Evolutionary conservation across 352 stramenopile genomes (phyloP).

Genomic region (Pythium grandisporangium): DNA sequence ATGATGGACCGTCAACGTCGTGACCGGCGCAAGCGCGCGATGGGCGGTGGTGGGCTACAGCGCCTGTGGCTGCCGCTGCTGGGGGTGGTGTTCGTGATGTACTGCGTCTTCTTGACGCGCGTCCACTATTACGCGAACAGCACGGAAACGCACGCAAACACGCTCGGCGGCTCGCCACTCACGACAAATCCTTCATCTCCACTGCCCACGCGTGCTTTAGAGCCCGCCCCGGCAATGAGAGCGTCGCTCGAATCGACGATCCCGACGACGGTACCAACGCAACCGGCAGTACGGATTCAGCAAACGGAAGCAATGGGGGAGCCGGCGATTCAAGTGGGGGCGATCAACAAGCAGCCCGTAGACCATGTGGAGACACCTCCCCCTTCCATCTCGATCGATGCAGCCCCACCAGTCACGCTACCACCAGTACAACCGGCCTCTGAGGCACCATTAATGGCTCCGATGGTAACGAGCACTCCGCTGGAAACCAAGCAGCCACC

Average conservation of each 20-base stretch:
- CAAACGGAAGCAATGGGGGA: not conserved
- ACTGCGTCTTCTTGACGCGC: conserved; percentile 26
- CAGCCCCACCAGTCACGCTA: not conserved
- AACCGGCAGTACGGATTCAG: not conserved
- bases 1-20: conserved; percentile 7
- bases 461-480: not conserved
- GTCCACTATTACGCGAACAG: conserved; percentile 11
- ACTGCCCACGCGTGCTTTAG: not conserved
- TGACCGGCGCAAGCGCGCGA: conserved; percentile 6
- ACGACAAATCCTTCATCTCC: conserved; percentile 1
- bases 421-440: not conserved
- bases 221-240: not conserved
- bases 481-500: not conserved
- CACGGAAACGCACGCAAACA: conserved; percentile 1
- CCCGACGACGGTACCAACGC: not conserved
- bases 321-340: conserved; percentile 4
- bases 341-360: conserved; percentile 4
- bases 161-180: conserved; percentile 2
- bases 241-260: not conserved
- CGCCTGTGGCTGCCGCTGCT: conserved; percentile 16
- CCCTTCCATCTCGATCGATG: not conserved
- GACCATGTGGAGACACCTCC: not conserved
- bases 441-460: not conserved
- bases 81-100: conserved; percentile 18
- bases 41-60: conserved; percentile 1